Evolutionary conservation across 352 stramenopile species (phyloP).

Genomic region (Elongisporangium prolatum): DNA sequence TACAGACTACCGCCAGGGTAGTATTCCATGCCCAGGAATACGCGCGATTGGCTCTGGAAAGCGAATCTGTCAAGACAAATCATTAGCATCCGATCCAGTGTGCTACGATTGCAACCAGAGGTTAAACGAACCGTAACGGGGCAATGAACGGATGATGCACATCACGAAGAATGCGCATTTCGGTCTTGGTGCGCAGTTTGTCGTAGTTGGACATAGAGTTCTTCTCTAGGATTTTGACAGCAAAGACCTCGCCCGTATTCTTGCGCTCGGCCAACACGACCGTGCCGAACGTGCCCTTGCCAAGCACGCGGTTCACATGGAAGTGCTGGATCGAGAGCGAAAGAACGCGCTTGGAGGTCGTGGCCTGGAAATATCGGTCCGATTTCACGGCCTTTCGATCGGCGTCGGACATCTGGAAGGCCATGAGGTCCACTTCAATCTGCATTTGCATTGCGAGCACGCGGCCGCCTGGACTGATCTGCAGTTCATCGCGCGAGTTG

Average conservation of each 20-base stretch:
- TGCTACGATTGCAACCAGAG: background rate
- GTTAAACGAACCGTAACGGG: constrained; percentile 36
- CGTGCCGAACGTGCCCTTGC: constrained; percentile 94
- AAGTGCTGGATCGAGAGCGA: constrained; percentile 92
- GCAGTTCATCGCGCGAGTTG: constrained; percentile 78
- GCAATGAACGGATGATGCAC: constrained; percentile 93
- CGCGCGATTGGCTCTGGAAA: constrained; percentile 76
- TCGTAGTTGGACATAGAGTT: constrained; percentile 89
- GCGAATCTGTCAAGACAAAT: constrained; percentile 36
- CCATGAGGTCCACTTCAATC: constrained; percentile 77
- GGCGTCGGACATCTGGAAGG: constrained; percentile 73
- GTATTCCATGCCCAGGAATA: constrained; percentile 86
- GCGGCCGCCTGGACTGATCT: constrained; percentile 68
- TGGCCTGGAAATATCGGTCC: constrained; percentile 62
- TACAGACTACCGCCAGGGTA: constrained; percentile 84
- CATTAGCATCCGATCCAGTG: background rate
- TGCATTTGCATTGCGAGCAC: constrained; percentile 80
- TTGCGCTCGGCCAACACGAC: constrained; percentile 82
- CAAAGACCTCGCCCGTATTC: constrained; percentile 86
- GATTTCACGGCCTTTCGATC: constrained; percentile 64
- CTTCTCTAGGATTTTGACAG: constrained; percentile 93
- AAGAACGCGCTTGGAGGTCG: constrained; percentile 77
- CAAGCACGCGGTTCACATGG: constrained; percentile 92
- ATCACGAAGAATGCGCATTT: constrained; percentile 88
- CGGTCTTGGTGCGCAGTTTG: constrained; percentile 91